Evolutionary conservation across 78 protist genomes (phyloP), one percentile per base, ranked within the genome.

Genomic region (Creolimax fragrantissima): DNA sequence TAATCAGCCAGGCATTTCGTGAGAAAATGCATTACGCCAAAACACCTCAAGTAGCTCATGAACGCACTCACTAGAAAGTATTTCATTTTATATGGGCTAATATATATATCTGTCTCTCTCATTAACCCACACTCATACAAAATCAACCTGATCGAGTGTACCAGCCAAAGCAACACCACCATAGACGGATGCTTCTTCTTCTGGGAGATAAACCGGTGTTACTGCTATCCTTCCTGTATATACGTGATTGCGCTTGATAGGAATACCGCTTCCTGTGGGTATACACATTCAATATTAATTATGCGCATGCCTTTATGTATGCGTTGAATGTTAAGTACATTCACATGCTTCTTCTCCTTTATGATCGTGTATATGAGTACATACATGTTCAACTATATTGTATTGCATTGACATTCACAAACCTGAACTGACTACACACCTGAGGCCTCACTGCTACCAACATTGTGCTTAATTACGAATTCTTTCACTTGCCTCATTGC

Each of bases 91-190:
- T n/a, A n/a, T n/a, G n/a, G n/a, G n/a, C n/a, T n/a, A n/a, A n/a
- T n/a, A n/a, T n/a, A n/a, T n/a, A n/a, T n/a, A n/a, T n/a, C n/a
- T n/a, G n/a, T n/a, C n/a, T n/a, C n/a, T n/a, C n/a, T 24, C 74
- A 47, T 11, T 24, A 47, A 47, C 74, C 7, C 74, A 47, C 74
- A 47, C 74, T 24, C 74, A 47, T 11, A 47, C 74, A n/a, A n/a
- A n/a, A n/a, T n/a, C 74, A 11, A 83, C 86, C 86, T 83, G 86
- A 11, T 83, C 86, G 42, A 83, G 86, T 5, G 86, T 11, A 5
- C 86, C 86, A 83, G 86, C 86, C 39, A 83, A 41, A 4, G 86
- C 86, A 5, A 83, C 86, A 11, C 86, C 86, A 24, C 86, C 86
- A 11, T n/a, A 5, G 42, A 83, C 11, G 5, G 5, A n/a, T 4